phyloP scores from a whole-genome alignment of 2,329 filamentous ascomycete species.

The Sarocladium kiliense region DNA sequence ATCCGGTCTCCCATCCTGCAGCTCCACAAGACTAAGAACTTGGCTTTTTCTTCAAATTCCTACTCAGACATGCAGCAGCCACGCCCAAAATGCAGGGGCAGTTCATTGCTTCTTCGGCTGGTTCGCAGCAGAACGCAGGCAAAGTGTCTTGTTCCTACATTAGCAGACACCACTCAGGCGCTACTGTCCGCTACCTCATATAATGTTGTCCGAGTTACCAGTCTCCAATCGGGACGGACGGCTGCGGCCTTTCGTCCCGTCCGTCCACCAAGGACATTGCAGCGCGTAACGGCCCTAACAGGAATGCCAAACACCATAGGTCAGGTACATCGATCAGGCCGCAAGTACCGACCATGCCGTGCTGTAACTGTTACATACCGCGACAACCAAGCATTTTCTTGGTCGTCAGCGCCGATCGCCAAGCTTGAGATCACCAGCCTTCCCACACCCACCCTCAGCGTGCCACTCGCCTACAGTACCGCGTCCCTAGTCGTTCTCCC shows the following conservation, averaged over 20 bases:
- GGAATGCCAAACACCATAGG: constrained; percentile 1
- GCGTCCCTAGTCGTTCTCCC: not conserved
- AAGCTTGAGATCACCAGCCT: constrained; percentile 1
- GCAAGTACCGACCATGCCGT: too few relatives aligned
- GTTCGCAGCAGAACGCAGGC: not conserved
- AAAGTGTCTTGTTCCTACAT: not conserved
- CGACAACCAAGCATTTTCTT: not conserved
- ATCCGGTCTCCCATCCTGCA: not conserved
- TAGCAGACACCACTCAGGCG: not conserved
- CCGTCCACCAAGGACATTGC: not conserved
- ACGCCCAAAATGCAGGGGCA: not conserved
- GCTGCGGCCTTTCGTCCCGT: constrained; percentile 2
- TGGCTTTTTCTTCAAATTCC: not conserved
- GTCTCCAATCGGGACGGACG: not conserved
- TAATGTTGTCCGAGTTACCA: not conserved
- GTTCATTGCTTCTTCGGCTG: not conserved
- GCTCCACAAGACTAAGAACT: not conserved
- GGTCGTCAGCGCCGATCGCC: constrained; percentile 5
- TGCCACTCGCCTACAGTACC: too few relatives aligned
- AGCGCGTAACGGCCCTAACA: not conserved
- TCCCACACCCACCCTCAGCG: not conserved
- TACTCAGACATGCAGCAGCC: not conserved
- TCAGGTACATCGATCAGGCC: too few relatives aligned
- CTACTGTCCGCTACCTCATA: not conserved
- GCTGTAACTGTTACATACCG: not conserved